These are phyloP conservation scores for Aspergillus funiculosus DNA, from an alignment of 495 filamentous ascomycete species.

Conservation along the genomic window DNA sequence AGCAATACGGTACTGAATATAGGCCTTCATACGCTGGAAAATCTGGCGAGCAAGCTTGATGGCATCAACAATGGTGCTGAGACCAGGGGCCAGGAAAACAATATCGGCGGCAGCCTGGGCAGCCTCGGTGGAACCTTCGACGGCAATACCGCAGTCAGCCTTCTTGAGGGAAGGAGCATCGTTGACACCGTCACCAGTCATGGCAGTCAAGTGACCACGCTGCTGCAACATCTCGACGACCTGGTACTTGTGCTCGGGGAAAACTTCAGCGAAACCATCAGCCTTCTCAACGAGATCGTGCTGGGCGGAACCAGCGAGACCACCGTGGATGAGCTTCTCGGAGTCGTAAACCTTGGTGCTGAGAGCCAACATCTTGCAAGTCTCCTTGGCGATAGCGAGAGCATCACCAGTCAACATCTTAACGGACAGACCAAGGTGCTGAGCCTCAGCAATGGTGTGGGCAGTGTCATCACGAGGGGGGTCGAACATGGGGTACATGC, in stretches of 20 bases:
- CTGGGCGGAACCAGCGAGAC: conserved; percentile 65
- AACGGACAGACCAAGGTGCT: conserved; percentile 67
- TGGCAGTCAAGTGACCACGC: conserved; percentile 67
- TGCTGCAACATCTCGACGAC: conserved; percentile 73
- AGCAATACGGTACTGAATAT: conserved; percentile 76
- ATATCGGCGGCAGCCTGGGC: conserved; percentile 74
- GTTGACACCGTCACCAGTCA: conserved; percentile 74
- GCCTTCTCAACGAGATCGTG: conserved; percentile 72
- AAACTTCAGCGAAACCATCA: conserved; percentile 71
- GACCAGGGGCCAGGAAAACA: conserved; percentile 73
- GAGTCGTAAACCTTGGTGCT: conserved; percentile 77
- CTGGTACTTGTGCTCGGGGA: conserved; percentile 75
- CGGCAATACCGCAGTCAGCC: conserved; percentile 70
- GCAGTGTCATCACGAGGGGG: conserved; percentile 73
- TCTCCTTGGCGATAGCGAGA: conserved; percentile 74
- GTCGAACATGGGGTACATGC: conserved; percentile 75
- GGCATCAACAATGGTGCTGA: conserved; percentile 67
- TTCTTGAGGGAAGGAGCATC: conserved; percentile 69
- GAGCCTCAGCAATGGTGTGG: conserved; percentile 71
- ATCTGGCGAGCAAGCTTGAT: conserved; percentile 76
- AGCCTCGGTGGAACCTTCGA: conserved; percentile 71
- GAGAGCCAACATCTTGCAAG: conserved; percentile 73
- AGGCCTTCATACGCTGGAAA: conserved; percentile 79
- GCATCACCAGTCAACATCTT: conserved; percentile 81
- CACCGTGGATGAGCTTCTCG: conserved; percentile 66